Evolutionary conservation across 2,329 filamentous ascomycete species (phyloP), one percentile per base, ranked within the genome.

Genomic region (Onygena corvina): DNA sequence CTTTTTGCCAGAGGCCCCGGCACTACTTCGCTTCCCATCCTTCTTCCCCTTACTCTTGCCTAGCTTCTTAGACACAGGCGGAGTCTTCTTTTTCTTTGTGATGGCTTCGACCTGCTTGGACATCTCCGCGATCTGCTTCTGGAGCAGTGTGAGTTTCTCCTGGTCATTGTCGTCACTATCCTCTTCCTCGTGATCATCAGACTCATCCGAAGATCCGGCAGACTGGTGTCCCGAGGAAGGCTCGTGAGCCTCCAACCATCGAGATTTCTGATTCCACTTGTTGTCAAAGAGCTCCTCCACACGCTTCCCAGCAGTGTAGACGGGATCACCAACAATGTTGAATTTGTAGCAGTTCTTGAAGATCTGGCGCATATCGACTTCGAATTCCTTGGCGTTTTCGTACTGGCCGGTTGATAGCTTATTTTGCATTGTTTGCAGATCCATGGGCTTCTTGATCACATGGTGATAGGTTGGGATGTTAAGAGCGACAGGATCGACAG

Each of bases 371-470:
- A 94, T 78, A 60, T 94, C 89, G 51, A 76, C 76, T 60, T 94
- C 84, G 58, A 96, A 87, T 40, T 95, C 89, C 64, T 87, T 88
- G 1, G 86, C 76, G 50, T 76, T 86, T 56, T 80, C 76, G 61
- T 96, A 96, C 50, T 87, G 79, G 21, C 88, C 87, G 9, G 74
- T 73, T 57, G 83, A 79, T 34, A 95, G 74, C 67, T 93, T 93
- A 35, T 75, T 74, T 30, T 77, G 74, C 61, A 94, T 84, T n/a
- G 86, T 94, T 12, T 76, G 74, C 46, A 95, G 73, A 64, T 98
- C 90, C 90, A 96, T 98, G 0, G 92, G 92, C 63, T 89, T 87
- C 73, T 94, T 96, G 69, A 98, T 88, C 53, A 96, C 74, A 60
- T 84, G 87, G 64, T 92, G 86, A 64, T 98, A 98, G 20, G 84